Evolutionary conservation across 257 asterid genomes (phyloP).

Genomic region (Orobanche coerulescens): DNA sequence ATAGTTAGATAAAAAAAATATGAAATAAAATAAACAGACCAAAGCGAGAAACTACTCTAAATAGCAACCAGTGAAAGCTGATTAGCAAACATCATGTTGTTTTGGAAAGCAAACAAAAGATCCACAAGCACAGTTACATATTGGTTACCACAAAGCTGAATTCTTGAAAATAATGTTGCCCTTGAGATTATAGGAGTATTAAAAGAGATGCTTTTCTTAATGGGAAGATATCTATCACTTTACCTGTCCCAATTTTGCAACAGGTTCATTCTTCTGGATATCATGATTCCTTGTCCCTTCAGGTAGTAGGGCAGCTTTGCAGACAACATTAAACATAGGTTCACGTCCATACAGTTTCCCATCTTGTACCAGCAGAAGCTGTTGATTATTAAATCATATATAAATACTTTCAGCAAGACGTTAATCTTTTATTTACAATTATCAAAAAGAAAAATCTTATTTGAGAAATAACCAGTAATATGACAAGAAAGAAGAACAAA

Average conservation of each 20-base stretch:
- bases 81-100: constrained; percentile 4
- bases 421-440: constrained; percentile 14
- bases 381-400: constrained; percentile 39
- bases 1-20: not conserved
- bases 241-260: constrained; percentile 89
- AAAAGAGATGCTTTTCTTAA: constrained; percentile 5
- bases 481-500: constrained; percentile 6
- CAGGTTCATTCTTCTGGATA: constrained; percentile 61
- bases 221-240: constrained; percentile 17
- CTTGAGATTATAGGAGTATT: not conserved
- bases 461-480: constrained; percentile 6
- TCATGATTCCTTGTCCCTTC: constrained; percentile 62
- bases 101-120: constrained; percentile 9
- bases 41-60: not conserved
- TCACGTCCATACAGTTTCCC: constrained; percentile 93
- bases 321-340: constrained; percentile 65
- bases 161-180: not conserved
- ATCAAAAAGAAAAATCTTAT: not conserved
- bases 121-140: not conserved
- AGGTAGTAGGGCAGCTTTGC: constrained; percentile 81
- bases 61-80: constrained; percentile 2
- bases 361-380: constrained; percentile 95
- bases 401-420: constrained; percentile 27
- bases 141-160: not conserved
- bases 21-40: not conserved